Evolutionary conservation across 2,329 filamentous ascomycete species (phyloP).

Genomic region (Cladosporium oxysporum): DNA sequence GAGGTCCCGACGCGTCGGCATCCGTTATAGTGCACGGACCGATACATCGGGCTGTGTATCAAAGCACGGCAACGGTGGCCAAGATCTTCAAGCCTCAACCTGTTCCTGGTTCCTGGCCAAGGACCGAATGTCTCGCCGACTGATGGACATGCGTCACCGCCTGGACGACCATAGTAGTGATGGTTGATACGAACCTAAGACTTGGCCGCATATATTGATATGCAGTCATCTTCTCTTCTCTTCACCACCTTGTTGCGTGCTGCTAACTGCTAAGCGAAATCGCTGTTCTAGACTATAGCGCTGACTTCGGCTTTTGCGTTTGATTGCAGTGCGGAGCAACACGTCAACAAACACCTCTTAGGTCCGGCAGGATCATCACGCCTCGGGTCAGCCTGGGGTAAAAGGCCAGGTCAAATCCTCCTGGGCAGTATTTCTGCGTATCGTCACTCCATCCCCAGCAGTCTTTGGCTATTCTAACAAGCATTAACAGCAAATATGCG

Average conservation of each 20-base stretch:
- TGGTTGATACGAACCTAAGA: neutral
- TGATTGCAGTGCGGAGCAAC: conserved; percentile 8
- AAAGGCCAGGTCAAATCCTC: neutral
- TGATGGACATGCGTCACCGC: conserved; percentile 5
- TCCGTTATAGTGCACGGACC: conserved; percentile 1
- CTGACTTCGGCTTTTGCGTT: conserved; percentile 8
- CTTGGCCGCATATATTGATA: neutral
- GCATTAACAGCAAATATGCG: conserved; percentile 13
- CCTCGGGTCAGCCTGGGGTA: neutral
- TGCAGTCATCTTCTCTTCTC: neutral
- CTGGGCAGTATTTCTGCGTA: neutral
- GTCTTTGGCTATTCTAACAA: neutral
- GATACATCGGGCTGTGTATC: neutral
- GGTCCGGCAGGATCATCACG: neutral
- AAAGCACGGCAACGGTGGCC: neutral
- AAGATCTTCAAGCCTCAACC: conserved; percentile 18
- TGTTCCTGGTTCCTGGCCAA: conserved; percentile 11
- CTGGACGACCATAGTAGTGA: conserved; percentile 3
- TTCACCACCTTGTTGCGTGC: neutral
- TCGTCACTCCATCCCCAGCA: neutral
- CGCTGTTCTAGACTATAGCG: neutral
- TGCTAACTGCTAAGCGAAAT: neutral
- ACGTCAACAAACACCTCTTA: conserved; percentile 15
- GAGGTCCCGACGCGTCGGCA: neutral
- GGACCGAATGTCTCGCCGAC: conserved; percentile 17